A percentile compares a stretch with the other conserved stretches of the same genome.
Evolutionary conservation across 1,139 yeast species (phyloP).

Genomic region (Pneumocystis oryctolagi): DNA sequence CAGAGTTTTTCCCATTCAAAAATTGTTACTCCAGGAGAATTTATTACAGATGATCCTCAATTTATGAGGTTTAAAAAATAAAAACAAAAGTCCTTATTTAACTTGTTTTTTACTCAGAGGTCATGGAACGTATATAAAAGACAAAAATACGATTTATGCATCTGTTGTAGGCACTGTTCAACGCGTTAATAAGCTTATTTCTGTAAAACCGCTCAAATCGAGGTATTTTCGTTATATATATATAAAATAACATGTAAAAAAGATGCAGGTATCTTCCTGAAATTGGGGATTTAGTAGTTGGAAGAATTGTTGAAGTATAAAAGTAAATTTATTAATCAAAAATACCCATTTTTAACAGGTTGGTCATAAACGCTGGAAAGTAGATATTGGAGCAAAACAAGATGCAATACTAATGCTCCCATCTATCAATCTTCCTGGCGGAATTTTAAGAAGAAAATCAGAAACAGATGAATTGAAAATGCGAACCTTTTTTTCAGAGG

Average conservation of each 20-base stretch:
- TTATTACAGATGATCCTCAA: conserved; percentile 83
- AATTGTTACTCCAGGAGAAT: conserved; percentile 90
- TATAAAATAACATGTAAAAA: not conserved
- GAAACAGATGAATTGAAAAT: conserved; percentile 93
- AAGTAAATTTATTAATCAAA: not conserved
- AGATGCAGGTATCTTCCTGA: conserved; percentile 44
- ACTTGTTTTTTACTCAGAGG: conserved; percentile 34
- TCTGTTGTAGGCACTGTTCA: conserved; percentile 86
- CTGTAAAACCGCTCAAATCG: conserved; percentile 76
- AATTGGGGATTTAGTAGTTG: conserved; percentile 91
- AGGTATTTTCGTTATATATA: conserved; percentile 32
- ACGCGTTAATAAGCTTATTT: conserved; percentile 69
- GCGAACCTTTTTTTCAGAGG: conserved; percentile 88
- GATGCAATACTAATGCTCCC: conserved; percentile 89
- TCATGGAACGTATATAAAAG: conserved; percentile 73
- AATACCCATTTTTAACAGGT: conserved; percentile 27
- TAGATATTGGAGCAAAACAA: conserved; percentile 85
- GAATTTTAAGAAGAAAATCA: conserved; percentile 80
- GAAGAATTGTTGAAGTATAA: conserved; percentile 60
- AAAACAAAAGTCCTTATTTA: not conserved
- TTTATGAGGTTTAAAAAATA: conserved; percentile 62
- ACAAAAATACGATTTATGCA: conserved; percentile 57
- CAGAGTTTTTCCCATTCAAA: conserved; percentile 2
- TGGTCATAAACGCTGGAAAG: conserved; percentile 89
- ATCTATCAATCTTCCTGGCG: conserved; percentile 93